Evolutionary conservation across 2,329 filamentous ascomycete species (phyloP).

Genomic region (Aspergillus sp.): DNA sequence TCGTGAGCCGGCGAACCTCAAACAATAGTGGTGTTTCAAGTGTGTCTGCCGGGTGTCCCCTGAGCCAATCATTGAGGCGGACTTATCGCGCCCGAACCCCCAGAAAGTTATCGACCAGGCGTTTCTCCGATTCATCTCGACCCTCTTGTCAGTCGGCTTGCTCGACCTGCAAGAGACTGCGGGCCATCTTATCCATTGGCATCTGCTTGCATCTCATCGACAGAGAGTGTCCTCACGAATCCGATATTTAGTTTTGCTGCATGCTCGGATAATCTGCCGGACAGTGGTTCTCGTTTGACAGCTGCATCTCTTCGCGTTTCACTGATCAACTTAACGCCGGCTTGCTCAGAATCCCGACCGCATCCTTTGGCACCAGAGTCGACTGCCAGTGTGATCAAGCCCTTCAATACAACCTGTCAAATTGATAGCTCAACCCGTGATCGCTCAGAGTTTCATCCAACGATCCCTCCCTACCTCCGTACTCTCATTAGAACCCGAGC

Average conservation of each 20-base stretch:
- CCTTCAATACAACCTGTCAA: slow-evolving; percentile 20
- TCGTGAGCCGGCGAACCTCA: slow-evolving; percentile 1
- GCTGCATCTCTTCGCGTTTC: slow-evolving; percentile 22
- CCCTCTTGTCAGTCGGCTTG: slow-evolving; percentile 1
- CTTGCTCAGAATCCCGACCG: slow-evolving; percentile 1
- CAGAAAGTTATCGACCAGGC: slow-evolving; percentile 2
- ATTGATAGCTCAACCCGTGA: slow-evolving; percentile 16
- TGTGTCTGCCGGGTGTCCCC: slow-evolving; percentile 1
- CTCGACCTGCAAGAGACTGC: not conserved
- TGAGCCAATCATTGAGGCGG: slow-evolving; percentile 15
- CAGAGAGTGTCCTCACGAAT: not conserved
- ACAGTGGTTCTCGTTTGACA: slow-evolving; percentile 16
- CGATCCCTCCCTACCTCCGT: slow-evolving; percentile 10
- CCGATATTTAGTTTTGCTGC: not conserved
- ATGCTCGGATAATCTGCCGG: slow-evolving; percentile 1
- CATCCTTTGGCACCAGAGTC: slow-evolving; percentile 10
- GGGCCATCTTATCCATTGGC: not conserved
- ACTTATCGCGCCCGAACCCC: slow-evolving; percentile 13
- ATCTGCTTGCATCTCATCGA: not conserved
- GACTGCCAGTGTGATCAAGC: slow-evolving; percentile 5
- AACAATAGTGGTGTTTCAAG: slow-evolving; percentile 10
- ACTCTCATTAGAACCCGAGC: slow-evolving; percentile 5
- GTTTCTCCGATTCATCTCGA: slow-evolving; percentile 2
- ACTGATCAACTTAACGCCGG: slow-evolving; percentile 12
- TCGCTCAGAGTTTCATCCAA: slow-evolving; percentile 4